Conservation (phyloP, 148 eudicot species). For the Chenopodium album region DNA sequence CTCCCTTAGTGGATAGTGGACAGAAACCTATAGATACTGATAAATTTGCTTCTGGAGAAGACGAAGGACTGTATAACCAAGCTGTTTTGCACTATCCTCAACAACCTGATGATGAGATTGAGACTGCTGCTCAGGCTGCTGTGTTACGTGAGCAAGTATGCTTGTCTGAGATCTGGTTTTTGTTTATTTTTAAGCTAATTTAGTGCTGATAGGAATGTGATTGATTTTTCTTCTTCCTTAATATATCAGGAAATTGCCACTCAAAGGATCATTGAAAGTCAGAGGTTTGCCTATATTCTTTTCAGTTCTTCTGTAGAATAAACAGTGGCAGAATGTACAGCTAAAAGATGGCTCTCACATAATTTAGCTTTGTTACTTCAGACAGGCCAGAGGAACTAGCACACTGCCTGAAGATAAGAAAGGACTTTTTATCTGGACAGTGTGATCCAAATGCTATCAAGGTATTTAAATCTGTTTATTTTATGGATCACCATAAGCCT, state of each 20-base stretch:
- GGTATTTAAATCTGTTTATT: conserved; percentile 33
- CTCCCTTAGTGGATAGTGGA: conserved; percentile 9
- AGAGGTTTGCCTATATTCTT: conserved; percentile 51
- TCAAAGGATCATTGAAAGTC: conserved; percentile 66
- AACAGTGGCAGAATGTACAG: conserved; percentile 5
- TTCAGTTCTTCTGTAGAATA: not conserved
- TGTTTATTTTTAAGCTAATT: conserved; percentile 17
- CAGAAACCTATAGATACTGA: conserved; percentile 13
- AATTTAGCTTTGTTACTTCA: conserved; percentile 32
- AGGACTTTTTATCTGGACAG: conserved; percentile 71
- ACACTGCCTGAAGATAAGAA: conserved; percentile 52
- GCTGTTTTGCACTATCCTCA: conserved; percentile 13
- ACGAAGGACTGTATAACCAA: conserved; percentile 11
- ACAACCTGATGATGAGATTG: conserved; percentile 54
- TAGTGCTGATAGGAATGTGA: not conserved
- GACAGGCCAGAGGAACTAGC: conserved; percentile 61
- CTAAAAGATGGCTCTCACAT: conserved; percentile 21
- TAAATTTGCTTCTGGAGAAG: conserved; percentile 16
- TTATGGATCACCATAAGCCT: not conserved
- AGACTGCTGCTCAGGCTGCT: conserved; percentile 77
- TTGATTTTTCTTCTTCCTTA: conserved; percentile 26
- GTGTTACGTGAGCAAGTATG: conserved; percentile 89
- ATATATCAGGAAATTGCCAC: conserved; percentile 67
- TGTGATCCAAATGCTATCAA: conserved; percentile 84
- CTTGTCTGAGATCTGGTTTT: conserved; percentile 10